Percentiles rank a stretch among this genome's conserved stretches.
Evolutionary conservation across 257 asterid species (phyloP).

Genomic region (Solanum microdontum): DNA sequence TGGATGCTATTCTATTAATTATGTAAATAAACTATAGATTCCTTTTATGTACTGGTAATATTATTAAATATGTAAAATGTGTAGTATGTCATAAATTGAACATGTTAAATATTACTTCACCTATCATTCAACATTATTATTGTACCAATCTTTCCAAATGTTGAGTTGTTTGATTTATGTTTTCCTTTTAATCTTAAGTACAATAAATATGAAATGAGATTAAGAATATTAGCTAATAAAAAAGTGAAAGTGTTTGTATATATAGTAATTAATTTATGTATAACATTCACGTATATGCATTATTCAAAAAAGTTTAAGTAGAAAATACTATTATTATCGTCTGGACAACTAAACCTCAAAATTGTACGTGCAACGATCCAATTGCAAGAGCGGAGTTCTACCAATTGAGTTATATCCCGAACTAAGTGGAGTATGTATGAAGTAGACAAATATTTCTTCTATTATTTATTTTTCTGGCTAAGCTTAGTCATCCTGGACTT

Average conservation of each 20-base stretch:
- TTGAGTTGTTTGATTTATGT: background rate
- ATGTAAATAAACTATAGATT: background rate
- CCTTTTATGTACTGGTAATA: background rate
- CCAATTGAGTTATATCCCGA: background rate
- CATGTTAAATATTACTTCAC: background rate
- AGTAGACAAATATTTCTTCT: background rate
- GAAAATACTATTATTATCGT: fast-evolving
- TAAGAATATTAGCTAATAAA: too few relatives aligned
- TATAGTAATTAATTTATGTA: background rate
- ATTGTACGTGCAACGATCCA: too few relatives aligned
- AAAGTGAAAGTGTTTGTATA: background rate
- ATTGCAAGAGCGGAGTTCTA: fast-evolving
- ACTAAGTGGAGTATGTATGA: too few relatives aligned
- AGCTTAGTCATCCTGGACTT: too few relatives aligned
- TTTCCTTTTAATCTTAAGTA: too few relatives aligned
- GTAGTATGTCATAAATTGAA: background rate
- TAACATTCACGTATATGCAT: background rate
- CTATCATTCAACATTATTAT: too few relatives aligned
- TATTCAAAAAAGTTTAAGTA: too few relatives aligned
- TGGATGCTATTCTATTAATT: background rate
- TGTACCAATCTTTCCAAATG: background rate
- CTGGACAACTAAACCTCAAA: too few relatives aligned
- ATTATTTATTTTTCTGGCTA: too few relatives aligned
- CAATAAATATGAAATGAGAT: background rate
- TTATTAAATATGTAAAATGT: background rate